Evolutionary conservation across 2,329 filamentous ascomycete species (phyloP).

Genomic region (Aspergillus aculeatus): DNA sequence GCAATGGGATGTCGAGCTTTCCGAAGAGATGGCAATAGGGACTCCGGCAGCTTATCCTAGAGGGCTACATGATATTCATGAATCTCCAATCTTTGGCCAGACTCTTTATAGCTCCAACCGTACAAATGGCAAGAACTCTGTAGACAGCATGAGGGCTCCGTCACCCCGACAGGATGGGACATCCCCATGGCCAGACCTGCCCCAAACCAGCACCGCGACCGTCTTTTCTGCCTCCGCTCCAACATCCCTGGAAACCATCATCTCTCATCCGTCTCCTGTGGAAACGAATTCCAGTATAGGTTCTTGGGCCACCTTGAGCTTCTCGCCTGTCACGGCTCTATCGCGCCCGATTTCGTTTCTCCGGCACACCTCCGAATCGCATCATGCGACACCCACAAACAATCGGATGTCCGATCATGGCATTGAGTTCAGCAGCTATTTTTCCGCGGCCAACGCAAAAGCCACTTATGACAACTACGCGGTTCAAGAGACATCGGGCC

Average conservation of each 20-base stretch:
- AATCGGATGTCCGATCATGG: neutral
- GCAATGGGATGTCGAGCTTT: constrained; percentile 16
- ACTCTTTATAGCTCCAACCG: constrained; percentile 16
- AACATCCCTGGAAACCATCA: constrained; percentile 14
- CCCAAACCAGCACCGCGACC: constrained; percentile 16
- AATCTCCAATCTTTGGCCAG: constrained; percentile 20
- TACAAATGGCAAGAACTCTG: constrained; percentile 20
- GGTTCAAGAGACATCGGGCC: constrained; percentile 8
- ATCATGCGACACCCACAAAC: constrained; percentile 9
- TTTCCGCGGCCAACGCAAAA: constrained; percentile 1
- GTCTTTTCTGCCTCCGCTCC: constrained; percentile 20
- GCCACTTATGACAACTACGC: constrained; percentile 6
- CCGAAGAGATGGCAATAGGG: constrained; percentile 15
- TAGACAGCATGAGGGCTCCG: constrained; percentile 20
- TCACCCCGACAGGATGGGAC: constrained; percentile 18
- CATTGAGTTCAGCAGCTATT: neutral
- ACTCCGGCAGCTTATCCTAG: constrained; percentile 20
- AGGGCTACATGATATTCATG: constrained; percentile 23
- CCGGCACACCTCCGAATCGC: constrained; percentile 36
- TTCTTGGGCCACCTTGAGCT: constrained; percentile 29
- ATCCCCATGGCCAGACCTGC: constrained; percentile 24
- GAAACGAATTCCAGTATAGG: constrained; percentile 27
- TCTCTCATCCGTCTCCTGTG: constrained; percentile 22
- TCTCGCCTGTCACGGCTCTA: constrained; percentile 29
- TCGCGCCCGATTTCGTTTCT: constrained; percentile 39